Base-by-base conservation (phyloP, 1,139 yeast species). In the Yamadazyma oceani region DNA sequence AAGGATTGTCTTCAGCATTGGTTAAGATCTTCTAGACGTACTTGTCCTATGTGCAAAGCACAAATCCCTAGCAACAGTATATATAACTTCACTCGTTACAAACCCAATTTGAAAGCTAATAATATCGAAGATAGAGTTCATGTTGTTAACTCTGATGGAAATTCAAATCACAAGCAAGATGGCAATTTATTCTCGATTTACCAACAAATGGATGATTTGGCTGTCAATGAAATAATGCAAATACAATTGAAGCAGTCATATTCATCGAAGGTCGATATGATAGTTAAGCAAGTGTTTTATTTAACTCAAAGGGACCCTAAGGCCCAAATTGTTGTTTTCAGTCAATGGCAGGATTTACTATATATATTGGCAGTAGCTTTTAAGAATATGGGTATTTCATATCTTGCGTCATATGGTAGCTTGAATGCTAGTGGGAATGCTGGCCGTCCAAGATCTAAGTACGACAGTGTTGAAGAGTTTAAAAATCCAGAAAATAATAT, bases 191-290 rank as follows among this genome's bases (percentile, higher is more conserved):
- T 64, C 38, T 61, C 71, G 6, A 69, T 81, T 23, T 82, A 82
- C 51, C 64, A 71, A 32, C 71, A 75, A 8, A 49, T 80, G 40
- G 73, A 75, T 29, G 55, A 59, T 14, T 58, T 57, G 2, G 55
- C 62, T 12, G 55, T 77, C 35, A 58, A 61, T 2, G 67, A 74
- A 34, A 77, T 85, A 26, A 69, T 73, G 40, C 62, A 57, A 23
- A 60, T 70, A 11, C 53, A 56, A 28, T 58, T 80, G 27, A 64
- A 60, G 36, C 66, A 66, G 22, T 73, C 78, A 26, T 89, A 82
- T 58, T 95, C 97, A 10, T 77, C 96, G 2, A 90, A 90, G 55
- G 80, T 90, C 32, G 95, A 90, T 58, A 77, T 83, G 69, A 85
- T 90, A 38, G 75, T 89, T 11, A 78, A 82, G 48, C 90, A 87